A percentile compares a stretch with the other conserved stretches of the same genome.
phyloP scores from a whole-genome alignment of 1,284 basidiomycete genomes.

The Tylopilus sp. region DNA sequence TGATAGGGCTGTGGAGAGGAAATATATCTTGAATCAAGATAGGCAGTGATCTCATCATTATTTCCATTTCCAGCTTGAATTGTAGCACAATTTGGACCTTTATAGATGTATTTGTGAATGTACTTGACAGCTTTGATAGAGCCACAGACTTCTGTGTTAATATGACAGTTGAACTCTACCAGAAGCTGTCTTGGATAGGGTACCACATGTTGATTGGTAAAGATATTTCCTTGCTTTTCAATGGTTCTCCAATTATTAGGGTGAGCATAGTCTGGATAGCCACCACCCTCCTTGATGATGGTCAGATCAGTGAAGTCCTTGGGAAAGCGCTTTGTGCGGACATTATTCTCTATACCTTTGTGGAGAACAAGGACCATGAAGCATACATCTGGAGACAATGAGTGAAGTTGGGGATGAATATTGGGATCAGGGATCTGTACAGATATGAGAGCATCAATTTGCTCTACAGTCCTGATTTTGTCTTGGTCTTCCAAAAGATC shows the following conservation, averaged over 20 bases:
- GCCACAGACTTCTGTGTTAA: constrained; percentile 53
- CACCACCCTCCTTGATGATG: constrained; percentile 21
- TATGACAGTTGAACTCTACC: constrained; percentile 54
- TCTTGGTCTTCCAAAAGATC: constrained; percentile 18
- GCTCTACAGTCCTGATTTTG: constrained; percentile 8
- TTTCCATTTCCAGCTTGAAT: constrained; percentile 18
- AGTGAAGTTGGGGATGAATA: constrained; percentile 2
- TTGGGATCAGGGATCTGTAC: constrained; percentile 14
- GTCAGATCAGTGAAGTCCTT: constrained; percentile 6
- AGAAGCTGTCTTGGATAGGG: constrained; percentile 16
- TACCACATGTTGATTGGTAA: constrained; percentile 10
- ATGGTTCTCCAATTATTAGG: constrained; percentile 19
- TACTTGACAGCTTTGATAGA: constrained; percentile 50
- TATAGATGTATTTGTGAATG: constrained; percentile 58
- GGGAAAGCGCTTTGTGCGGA: constrained; percentile 15
- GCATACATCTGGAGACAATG: constrained; percentile 7
- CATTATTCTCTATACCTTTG: constrained; percentile 14
- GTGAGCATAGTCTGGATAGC: constrained; percentile 20
- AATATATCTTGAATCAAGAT: constrained; percentile 33
- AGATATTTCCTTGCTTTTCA: constrained; percentile 4
- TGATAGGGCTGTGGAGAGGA: constrained; percentile 22
- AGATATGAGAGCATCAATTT: constrained; percentile 16
- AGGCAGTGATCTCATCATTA: constrained; percentile 21
- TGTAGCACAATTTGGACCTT: constrained; percentile 48
- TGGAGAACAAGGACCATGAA: constrained; percentile 20